Base-by-base conservation (phyloP, 805 yeast species). In the Candida odintsovae region DNA sequence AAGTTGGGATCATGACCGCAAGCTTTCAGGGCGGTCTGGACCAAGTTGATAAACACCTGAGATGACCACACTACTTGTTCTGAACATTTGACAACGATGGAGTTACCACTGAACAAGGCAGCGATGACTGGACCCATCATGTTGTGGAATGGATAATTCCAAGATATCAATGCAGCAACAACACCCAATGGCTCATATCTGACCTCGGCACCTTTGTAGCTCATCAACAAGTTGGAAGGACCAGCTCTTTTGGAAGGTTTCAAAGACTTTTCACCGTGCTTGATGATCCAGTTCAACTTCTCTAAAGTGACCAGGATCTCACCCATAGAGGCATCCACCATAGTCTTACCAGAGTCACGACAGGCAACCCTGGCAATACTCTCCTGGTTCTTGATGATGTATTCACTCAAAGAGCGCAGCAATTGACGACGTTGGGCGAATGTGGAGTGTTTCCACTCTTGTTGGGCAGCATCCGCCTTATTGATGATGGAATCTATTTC, bases 61-160 rank as follows among this genome's bases (percentile, higher is more conserved):
- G 97, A 86, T 11, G 96, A 86, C 98, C 98, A 94, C 37, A 88
- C 83, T 2, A 94, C 99, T 58, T 89, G 86, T 66, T 94, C 99
- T 11, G 97, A 88, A 68, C 99, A 92, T 64, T 94, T 94, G 45
- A 94, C 81, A 10, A 94, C 83, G 40, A 90, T 82, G 7, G 90
- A 90, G 60, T 94, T 92, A 5, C 99, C 99, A 6, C 96, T 80
- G 61, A 90, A 88, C 22, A 94, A 65, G 2, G 92, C 79, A 2
- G 98, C 95, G 47, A 90, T 81, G 2, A 94, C 73, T 1, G 99
- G 99, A 3, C 97, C 97, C 73, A 94, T 68, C 43, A 90, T 69
- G 65, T 94, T 94, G 64, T 94, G 99, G 65, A 94, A 83, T 0
- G 99, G 99, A 63, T 94, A 94, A 62, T 94, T 94, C 99, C 99